Base-by-base conservation (phyloP, 345 rosid genomes). In the Jatropha curcas region DNA sequence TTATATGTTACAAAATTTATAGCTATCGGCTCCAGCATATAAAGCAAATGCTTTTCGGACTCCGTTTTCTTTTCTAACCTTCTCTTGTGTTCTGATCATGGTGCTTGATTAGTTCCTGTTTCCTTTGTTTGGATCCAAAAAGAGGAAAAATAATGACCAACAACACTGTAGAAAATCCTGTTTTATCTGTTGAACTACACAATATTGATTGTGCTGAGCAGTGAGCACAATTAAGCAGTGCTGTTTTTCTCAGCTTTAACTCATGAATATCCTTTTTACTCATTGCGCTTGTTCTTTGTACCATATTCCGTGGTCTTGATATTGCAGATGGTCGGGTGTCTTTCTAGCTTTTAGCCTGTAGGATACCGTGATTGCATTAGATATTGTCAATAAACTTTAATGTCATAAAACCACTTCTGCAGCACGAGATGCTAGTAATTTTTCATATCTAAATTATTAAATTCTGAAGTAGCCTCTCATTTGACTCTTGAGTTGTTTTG, bases 401-500 rank as follows among this genome's bases (percentile, higher is more conserved):
- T 22, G 28, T 53, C 30, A 7, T 48, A 39, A 35, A 37, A 53
- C 51, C 34, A 28, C 17, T 53, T 68, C 60, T 33, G 13, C 30
- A 28, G 19, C 51, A 7, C 25, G 55, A 39, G 51, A 37, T 39
- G 10, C 27, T 13, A 16, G 12, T 57, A 19, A 41, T 56, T 43
- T 71, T 41, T 30, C 11, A 60, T 19, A 45, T 41, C 28, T 45
- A 7, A 19, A 9, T 58, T 43, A 31, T 31, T 60, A 14, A 48
- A 39, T 19, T 24, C 11, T 28, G 19, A 28, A 34, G 41, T 60
- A 22, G 45, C 59, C 12, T 41, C 22, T 60, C 28, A 46, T 60
- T 14, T 30, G 63, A 16, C 17, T 24, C n/a, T 68, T 75, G 75
- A 52, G 71, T 66, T 64, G 72, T 17, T 55, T 66, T 50, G 37